These are phyloP conservation scores for Talaromyces atroroseus DNA, from an alignment of 2,329 filamentous ascomycete genomes.

Conservation along the genomic window DNA sequence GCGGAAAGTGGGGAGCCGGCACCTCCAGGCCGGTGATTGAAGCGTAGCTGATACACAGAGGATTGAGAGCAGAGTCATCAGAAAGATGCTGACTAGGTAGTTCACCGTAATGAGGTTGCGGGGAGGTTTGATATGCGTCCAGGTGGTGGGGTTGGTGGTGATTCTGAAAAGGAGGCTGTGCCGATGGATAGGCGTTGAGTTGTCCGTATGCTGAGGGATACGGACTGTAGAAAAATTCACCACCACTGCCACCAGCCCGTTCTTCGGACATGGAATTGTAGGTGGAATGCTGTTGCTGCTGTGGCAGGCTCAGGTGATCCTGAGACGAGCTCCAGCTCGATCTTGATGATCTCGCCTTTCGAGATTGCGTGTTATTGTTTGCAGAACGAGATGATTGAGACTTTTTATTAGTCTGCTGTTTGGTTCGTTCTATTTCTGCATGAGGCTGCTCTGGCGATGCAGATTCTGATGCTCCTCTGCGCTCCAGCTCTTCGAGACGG, in stretches of 20 bases:
- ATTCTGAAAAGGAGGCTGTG: slow-evolving; percentile 18
- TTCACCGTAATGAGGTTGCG: slow-evolving; percentile 26
- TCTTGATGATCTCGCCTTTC: slow-evolving; percentile 45
- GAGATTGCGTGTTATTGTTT: slow-evolving; percentile 13
- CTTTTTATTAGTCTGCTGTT: slow-evolving; percentile 17
- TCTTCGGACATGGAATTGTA: slow-evolving; percentile 3
- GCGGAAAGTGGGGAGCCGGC: slow-evolving; percentile 20
- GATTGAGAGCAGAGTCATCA: slow-evolving; percentile 53
- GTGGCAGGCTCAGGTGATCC: slow-evolving; percentile 19
- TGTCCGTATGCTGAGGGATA: slow-evolving; percentile 38
- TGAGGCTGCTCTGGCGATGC: slow-evolving; percentile 56
- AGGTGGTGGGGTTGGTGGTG: slow-evolving; percentile 25
- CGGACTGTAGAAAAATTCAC: slow-evolving; percentile 45
- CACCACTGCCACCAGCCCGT: neutral
- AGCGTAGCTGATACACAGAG: slow-evolving; percentile 57
- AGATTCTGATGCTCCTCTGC: slow-evolving; percentile 56
- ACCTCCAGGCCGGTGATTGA: slow-evolving; percentile 55
- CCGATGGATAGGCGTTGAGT: slow-evolving; percentile 22
- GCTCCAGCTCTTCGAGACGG: slow-evolving; percentile 59
- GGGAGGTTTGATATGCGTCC: slow-evolving; percentile 21
- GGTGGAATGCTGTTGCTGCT: neutral
- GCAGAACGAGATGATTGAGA: slow-evolving; percentile 21
- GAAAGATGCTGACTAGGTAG: slow-evolving; percentile 36
- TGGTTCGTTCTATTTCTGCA: slow-evolving; percentile 44
- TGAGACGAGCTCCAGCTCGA: neutral